Percentiles rank a stretch among this genome's conserved stretches.
phyloP scores from a whole-genome alignment of 257 asterid species.

The Solanum arcanum region DNA sequence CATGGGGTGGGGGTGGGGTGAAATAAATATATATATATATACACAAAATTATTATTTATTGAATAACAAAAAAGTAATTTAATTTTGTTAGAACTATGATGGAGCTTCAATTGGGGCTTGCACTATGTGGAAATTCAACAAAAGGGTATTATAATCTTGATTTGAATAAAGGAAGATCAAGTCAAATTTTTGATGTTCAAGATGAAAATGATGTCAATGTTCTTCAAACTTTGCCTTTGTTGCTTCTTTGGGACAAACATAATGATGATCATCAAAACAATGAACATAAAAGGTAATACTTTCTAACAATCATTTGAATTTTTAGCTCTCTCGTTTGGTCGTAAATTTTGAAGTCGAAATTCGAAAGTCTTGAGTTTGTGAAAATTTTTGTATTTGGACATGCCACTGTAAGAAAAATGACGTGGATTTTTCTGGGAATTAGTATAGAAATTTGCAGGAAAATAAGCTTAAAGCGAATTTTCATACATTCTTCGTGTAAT shows the following conservation, averaged over 20 bases:
- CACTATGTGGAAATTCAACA: slow-evolving; percentile 14
- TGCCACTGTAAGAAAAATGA: too few species aligned
- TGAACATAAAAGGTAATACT: not conserved
- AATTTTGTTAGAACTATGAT: not conserved
- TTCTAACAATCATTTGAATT: not conserved
- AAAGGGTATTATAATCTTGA: slow-evolving; percentile 24
- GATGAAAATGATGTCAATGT: slow-evolving; percentile 1
- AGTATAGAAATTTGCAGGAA: too few species aligned
- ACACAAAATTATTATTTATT: not conserved
- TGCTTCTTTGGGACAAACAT: slow-evolving; percentile 19
- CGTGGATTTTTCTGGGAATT: too few species aligned
- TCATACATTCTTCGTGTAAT: too few species aligned
- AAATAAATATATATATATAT: not conserved
- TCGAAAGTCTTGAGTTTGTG: not conserved
- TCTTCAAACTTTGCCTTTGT: slow-evolving; percentile 32
- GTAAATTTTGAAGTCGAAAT: not conserved
- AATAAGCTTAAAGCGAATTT: too few species aligned
- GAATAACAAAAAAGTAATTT: not conserved
- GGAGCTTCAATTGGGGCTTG: slow-evolving; percentile 50
- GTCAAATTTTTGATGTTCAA: slow-evolving; percentile 5
- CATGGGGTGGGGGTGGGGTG: not conserved
- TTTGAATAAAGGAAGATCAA: slow-evolving; percentile 3
- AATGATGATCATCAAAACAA: not conserved
- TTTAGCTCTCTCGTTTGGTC: not conserved
- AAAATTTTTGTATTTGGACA: not conserved